Percentiles rank a stretch among this genome's conserved stretches.
phyloP scores from a whole-genome alignment of 108 stramenopile genomes.

The Pseudonitzschia multiseries region DNA sequence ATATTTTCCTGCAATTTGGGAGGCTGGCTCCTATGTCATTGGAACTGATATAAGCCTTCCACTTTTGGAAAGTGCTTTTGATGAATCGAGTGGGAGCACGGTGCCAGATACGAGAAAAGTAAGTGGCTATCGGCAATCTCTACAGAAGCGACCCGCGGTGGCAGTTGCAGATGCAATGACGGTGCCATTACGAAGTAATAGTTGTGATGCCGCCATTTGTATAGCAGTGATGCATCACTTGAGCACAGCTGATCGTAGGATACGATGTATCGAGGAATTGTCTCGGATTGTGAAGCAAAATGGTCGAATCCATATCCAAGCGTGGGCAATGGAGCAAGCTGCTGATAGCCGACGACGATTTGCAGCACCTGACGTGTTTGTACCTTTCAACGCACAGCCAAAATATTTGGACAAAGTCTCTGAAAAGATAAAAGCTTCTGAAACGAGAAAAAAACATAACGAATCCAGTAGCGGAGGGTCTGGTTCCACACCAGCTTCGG shows the following conservation, averaged over 20 bases:
- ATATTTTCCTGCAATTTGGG: conserved; percentile 79
- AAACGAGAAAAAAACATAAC: background rate
- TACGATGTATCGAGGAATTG: conserved; percentile 86
- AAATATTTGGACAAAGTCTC: conserved; percentile 59
- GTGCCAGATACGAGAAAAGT: conserved; percentile 64
- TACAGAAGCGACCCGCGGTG: conserved; percentile 73
- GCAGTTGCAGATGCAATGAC: conserved; percentile 89
- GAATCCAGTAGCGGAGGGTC: background rate
- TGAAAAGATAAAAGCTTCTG: conserved; percentile 1
- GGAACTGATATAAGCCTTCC: conserved; percentile 91
- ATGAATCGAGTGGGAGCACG: conserved; percentile 13
- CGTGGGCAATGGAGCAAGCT: conserved; percentile 97
- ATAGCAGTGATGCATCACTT: conserved; percentile 99
- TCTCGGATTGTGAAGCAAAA: conserved; percentile 80
- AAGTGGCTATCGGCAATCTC: conserved; percentile 43
- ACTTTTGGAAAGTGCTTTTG: conserved; percentile 59
- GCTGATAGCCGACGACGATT: conserved; percentile 79
- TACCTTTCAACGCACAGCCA: conserved; percentile 96
- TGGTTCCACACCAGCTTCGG: background rate
- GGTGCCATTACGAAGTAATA: conserved; percentile 74
- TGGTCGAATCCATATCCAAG: conserved; percentile 89
- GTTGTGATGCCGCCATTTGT: conserved; percentile 95
- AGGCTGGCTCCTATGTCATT: conserved; percentile 81
- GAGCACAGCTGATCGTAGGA: conserved; percentile 80
- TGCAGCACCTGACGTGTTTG: conserved; percentile 89